phyloP scores from a whole-genome alignment of 768 basidiomycete species.

The Boletus edulis region DNA sequence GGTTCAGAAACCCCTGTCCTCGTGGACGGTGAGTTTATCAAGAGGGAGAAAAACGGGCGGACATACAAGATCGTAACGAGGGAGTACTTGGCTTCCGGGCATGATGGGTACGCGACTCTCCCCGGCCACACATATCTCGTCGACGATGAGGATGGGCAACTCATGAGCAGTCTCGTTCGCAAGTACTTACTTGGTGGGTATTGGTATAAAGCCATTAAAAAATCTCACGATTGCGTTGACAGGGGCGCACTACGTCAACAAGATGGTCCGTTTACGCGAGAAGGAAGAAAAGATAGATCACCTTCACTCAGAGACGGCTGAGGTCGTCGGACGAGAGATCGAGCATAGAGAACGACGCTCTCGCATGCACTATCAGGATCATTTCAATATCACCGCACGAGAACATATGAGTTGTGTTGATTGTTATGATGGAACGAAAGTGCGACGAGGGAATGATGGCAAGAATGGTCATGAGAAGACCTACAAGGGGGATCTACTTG shows the following conservation, averaged over 20 bases:
- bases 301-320: slow-evolving; percentile 44
- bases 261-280: slow-evolving; percentile 43
- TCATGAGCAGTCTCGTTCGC: slow-evolving; percentile 77
- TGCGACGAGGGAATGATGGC: slow-evolving; percentile 35
- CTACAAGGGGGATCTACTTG: slow-evolving; percentile 48
- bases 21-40: slow-evolving; percentile 53
- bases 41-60: slow-evolving; percentile 48
- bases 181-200: slow-evolving; percentile 76
- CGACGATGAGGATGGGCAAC: slow-evolving; percentile 79
- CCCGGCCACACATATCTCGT: slow-evolving; percentile 66
- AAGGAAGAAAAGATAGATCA: slow-evolving; percentile 27
- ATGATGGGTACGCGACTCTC: slow-evolving; percentile 77
- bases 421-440: slow-evolving; percentile 58
- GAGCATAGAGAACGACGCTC: slow-evolving; percentile 42
- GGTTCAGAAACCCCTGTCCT: slow-evolving; percentile 30
- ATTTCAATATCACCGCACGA: slow-evolving; percentile 55
- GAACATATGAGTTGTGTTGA: slow-evolving; percentile 84
- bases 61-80: slow-evolving; percentile 83
- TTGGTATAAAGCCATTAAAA: no score
- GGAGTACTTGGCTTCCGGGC: slow-evolving; percentile 81
- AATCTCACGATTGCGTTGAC: slow-evolving; percentile 12
- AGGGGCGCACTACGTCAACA: slow-evolving; percentile 78
- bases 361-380: slow-evolving; percentile 52
- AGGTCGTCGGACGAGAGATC: slow-evolving; percentile 48
- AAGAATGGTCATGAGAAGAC: slow-evolving; percentile 12